These are phyloP conservation scores for Exophiala sp. DNA, from an alignment of 2,329 filamentous ascomycete genomes.

Conservation along the genomic window DNA sequence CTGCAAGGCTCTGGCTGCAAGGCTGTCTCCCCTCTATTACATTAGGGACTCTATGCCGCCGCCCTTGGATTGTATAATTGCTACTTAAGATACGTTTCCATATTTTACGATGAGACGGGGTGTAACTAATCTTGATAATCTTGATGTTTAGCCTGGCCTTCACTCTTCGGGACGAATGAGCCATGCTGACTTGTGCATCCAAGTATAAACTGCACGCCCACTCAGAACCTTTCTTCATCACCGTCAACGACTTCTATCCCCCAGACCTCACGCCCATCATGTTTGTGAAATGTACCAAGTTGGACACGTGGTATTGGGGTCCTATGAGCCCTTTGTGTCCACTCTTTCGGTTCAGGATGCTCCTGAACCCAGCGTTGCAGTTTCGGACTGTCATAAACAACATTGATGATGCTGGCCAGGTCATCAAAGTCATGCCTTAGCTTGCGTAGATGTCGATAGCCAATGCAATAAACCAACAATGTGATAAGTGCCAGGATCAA, in stretches of 20 bases:
- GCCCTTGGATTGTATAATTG: no score
- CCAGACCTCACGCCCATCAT: conserved; percentile 1
- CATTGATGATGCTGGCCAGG: conserved; percentile 1
- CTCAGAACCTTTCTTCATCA: not conserved
- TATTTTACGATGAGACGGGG: no score
- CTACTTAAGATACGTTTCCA: no score
- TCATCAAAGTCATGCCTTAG: conserved; percentile 4
- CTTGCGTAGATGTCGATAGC: conserved; percentile 1
- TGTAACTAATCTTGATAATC: no score
- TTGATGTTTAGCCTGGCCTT: no score
- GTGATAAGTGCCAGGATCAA: conserved; percentile 4
- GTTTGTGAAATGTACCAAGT: not conserved
- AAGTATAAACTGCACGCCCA: no score
- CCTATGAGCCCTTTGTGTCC: not conserved
- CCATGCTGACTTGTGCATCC: no score
- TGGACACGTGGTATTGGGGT: not conserved
- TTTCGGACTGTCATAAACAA: conserved; percentile 6
- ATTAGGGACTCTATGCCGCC: no score
- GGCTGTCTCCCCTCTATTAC: no score
- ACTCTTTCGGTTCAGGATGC: conserved; percentile 3
- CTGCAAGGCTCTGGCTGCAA: no score
- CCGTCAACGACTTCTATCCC: conserved; percentile 5
- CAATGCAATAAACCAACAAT: not conserved
- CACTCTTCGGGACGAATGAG: no score
- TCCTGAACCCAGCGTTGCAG: conserved; percentile 1